Evolutionary conservation across 1,139 yeast species (phyloP), one percentile per base, ranked within the genome.

Genomic region (Scheffersomyces parashehatae): DNA sequence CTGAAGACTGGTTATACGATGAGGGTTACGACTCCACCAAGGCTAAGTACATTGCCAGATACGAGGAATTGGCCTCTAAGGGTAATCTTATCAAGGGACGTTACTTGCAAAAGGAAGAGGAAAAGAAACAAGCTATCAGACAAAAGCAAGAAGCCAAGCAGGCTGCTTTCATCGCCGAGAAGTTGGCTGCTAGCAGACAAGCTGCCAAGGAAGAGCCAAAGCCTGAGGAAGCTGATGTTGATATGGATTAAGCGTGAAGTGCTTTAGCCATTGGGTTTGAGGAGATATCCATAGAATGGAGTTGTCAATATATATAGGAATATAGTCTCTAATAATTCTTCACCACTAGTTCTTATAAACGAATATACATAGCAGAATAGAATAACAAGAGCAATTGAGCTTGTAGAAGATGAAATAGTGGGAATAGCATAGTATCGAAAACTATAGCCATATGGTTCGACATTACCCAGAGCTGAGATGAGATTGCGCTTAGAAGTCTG

Each of bases 1-100:
- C 98, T 54, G 99, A 95, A 79, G 97, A 93, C 66, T 93, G 99
- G 99, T 82, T 93, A 64, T 95, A 93, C 72, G 96, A 88, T 50
- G 99, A 89, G 46, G 98, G 99, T 63, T 93, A 88, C 65, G 99
- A 93, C 68, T 82, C 98, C 51, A 79, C 91, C 66, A 91, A 93
- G 82, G 99, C 95, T 59, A 89, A 87, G 71, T 93, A 93, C 79
- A 85, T 95, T 73, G 98, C 99, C 64, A 91, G 88, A 75, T 90
- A 91, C 74, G 99, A 95, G 75, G 99, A 93, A 73, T 83, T 93
- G 65, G 96, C 97, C 40, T 80, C 96, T 41, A 77, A 85, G 60
- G 99, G 99, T 70, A 93, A 95, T 79, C 75, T 93, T 57, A 89
- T 93, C 70, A 88, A 86, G 75, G 98, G 97, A 62, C 86, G 99